phyloP scores from a whole-genome alignment of 495 filamentous ascomycete species.

The Penicillium ochrochloron region DNA sequence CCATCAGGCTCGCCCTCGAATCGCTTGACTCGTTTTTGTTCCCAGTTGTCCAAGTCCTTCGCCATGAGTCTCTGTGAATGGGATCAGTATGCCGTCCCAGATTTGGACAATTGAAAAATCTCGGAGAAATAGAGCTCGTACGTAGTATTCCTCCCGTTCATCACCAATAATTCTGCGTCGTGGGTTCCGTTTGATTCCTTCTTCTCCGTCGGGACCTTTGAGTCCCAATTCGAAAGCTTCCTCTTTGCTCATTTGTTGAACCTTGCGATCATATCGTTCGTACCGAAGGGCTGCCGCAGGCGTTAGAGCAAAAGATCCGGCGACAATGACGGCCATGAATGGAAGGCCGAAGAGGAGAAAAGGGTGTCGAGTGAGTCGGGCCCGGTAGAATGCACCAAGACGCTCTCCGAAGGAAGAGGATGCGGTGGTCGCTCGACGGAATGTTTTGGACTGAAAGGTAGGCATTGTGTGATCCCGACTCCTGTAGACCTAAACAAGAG shows the following conservation, averaged over 20 bases:
- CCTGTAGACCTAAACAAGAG: not conserved
- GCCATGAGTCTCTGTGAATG: conserved; percentile 73
- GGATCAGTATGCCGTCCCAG: conserved; percentile 1
- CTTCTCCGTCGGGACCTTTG: conserved; percentile 49
- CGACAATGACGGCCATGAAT: conserved; percentile 90
- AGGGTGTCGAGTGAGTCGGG: conserved; percentile 69
- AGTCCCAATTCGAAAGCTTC: conserved; percentile 78
- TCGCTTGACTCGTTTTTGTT: conserved; percentile 89
- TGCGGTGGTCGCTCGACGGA: conserved; percentile 53
- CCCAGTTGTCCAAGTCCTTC: conserved; percentile 95
- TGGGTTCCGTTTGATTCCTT: conserved; percentile 53
- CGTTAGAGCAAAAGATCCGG: conserved; percentile 90
- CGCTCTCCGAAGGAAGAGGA: conserved; percentile 60
- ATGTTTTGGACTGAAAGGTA: conserved; percentile 74
- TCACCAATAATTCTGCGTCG: conserved; percentile 55
- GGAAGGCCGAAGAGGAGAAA: conserved; percentile 96
- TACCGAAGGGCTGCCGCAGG: conserved; percentile 92
- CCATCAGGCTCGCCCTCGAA: conserved; percentile 90
- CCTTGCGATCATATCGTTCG: conserved; percentile 87
- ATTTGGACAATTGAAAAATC: not conserved
- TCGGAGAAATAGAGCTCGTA: conserved; percentile 45
- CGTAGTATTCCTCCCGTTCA: conserved; percentile 92
- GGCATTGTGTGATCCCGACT: conserved; percentile 58
- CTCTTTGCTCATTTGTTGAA: conserved; percentile 77
- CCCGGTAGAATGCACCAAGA: conserved; percentile 78